Base-by-base conservation (phyloP, 2,329 filamentous ascomycete genomes). In the Alternaria sp. region DNA sequence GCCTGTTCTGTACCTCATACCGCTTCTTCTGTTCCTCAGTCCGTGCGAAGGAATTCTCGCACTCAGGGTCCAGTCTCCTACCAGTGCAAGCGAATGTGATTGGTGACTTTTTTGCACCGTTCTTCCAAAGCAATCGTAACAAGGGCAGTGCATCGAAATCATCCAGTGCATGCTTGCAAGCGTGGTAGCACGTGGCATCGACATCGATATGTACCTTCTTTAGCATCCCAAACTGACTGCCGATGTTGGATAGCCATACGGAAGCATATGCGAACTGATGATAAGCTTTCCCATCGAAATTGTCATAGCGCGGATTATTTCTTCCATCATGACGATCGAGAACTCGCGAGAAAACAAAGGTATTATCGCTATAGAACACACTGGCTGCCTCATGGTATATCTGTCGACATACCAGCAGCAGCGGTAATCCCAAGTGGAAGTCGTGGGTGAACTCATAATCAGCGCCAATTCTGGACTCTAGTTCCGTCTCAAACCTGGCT, bases 341-440 rank as follows among this genome's bases (percentile, higher is more conserved):
- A 4, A 23, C 19, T 8, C 36, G 52, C 21, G 52, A 23, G 32
- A 55, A 57, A 19, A 57, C 25, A n/a, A 62, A 65, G 8, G 47
- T 49, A 36, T 65, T 65, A 5, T 28, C 11, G 21, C 54, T 26
- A 43, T 55, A 65, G 1, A 65, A 55, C 7, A 55, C 21, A 9
- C 53, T 30, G 1, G 26, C 46, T 12, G 62, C 58, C 30, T 65
- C 62, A 26, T 55, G 44, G 26, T 65, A 62, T 28, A 58, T 21
- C 36, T 65, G 62, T 4, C 54, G 53, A 50, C 59, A 65, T 5
- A 30, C 17, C 12, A 45, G 45, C n/a, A 52, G 19, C 45, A 47
- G 23, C 12, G 21, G 21, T 25, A 47, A 15, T 8, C 45, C 45
- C 12, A 47, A 25, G 21, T 47, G 2, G 45, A 47, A 17, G 26